These are phyloP conservation scores for Microthlaspi erraticum DNA, from an alignment of 345 rosid species.

Conservation along the genomic window DNA sequence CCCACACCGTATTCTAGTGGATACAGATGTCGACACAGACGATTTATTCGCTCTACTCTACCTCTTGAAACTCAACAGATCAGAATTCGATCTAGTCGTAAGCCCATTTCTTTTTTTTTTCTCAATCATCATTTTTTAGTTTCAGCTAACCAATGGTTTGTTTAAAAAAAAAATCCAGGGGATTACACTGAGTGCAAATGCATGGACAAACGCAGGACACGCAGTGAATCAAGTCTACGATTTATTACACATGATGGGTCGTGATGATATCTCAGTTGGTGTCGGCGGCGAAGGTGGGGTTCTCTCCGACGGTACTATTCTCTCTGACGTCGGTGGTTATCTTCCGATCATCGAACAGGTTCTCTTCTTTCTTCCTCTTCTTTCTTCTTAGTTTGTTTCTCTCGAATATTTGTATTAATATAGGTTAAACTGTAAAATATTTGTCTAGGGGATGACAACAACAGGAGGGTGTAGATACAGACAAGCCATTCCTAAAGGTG, in stretches of 20 bases:
- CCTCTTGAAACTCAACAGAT: conserved; percentile 77
- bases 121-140: not conserved
- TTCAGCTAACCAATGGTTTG: conserved; percentile 7
- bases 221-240: conserved; percentile 87
- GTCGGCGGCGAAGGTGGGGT: conserved; percentile 95
- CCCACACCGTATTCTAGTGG: conserved; percentile 71
- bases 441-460: conserved; percentile 65
- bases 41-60: conserved; percentile 86
- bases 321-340: conserved; percentile 84
- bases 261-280: conserved; percentile 79
- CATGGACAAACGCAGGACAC: conserved; percentile 92
- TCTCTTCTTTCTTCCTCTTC: not conserved
- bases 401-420: not conserved
- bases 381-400: not conserved
- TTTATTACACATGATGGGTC: conserved; percentile 92
- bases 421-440: not conserved
- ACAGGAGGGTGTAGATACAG: conserved; percentile 84
- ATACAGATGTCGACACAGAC: conserved; percentile 87
- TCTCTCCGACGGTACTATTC: conserved; percentile 65
- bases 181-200: conserved; percentile 68
- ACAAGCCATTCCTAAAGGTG: conserved; percentile 80
- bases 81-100: conserved; percentile 83
- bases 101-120: not conserved
- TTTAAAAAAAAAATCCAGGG: conserved; percentile 55
- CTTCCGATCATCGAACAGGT: conserved; percentile 96